Percentiles rank a stretch among this genome's conserved stretches.
Conservation (phyloP, 257 asterid genomes). For the Fraxinus americana region DNA sequence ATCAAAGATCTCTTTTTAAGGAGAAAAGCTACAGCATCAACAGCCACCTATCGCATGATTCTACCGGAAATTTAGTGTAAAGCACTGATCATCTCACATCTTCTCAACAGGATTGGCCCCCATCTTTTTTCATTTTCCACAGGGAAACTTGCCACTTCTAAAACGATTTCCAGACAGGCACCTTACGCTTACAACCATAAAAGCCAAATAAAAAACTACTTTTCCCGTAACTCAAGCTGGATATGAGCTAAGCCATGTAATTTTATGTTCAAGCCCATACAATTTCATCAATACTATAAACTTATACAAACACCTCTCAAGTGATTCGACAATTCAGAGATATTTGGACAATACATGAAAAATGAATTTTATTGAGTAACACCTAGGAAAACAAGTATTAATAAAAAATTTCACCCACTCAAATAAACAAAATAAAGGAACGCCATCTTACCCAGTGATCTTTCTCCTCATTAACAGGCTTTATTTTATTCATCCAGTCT, state of each 20-base stretch:
- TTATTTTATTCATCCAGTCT: constrained; percentile 70
- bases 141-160: background rate
- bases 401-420: background rate
- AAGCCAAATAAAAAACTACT: background rate
- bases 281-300: background rate
- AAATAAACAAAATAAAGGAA: constrained; percentile 12
- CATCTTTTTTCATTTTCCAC: background rate
- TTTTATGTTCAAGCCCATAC: background rate
- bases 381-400: background rate
- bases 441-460: constrained; percentile 82
- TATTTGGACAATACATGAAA: background rate
- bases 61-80: background rate
- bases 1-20: background rate
- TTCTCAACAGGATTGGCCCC: background rate
- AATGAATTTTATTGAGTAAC: constrained; percentile 9
- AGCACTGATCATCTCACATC: background rate
- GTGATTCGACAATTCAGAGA: background rate
- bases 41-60: background rate
- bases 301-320: background rate
- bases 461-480: constrained; percentile 89
- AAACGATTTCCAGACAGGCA: background rate
- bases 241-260: background rate
- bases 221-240: background rate
- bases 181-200: background rate
- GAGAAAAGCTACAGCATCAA: background rate